phyloP scores from a whole-genome alignment of 805 yeast genomes.

The Hanseniaspora vineae region DNA sequence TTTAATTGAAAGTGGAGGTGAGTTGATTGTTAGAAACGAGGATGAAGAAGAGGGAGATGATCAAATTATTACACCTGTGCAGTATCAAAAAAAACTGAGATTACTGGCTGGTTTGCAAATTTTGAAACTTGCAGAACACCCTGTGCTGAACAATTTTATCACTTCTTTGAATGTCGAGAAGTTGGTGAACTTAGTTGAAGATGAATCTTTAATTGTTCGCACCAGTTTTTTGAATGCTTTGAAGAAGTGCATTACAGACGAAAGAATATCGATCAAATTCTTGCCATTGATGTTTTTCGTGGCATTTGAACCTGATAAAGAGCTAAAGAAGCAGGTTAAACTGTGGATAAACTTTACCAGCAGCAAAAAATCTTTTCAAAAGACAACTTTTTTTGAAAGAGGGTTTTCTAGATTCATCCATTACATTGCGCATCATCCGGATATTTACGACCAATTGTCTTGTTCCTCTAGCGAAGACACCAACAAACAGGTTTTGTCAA shows the following conservation, averaged over 20 bases:
- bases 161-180: conserved; percentile 38
- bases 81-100: conserved; percentile 48
- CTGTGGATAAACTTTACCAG: conserved; percentile 65
- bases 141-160: conserved; percentile 39
- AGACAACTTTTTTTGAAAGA: conserved; percentile 47
- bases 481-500: conserved; percentile 32
- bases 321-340: conserved; percentile 35
- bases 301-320: conserved; percentile 60
- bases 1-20: conserved; percentile 66
- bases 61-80: conserved; percentile 48
- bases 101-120: conserved; percentile 54
- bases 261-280: conserved; percentile 48
- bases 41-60: conserved; percentile 26
- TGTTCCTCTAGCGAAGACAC: conserved; percentile 22
- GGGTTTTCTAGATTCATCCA: conserved; percentile 56
- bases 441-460: conserved; percentile 39
- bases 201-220: conserved; percentile 49
- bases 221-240: conserved; percentile 34
- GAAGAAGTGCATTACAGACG: conserved; percentile 37
- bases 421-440: conserved; percentile 55
- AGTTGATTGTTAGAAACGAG: conserved; percentile 35
- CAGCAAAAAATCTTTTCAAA: conserved; percentile 18
- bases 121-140: conserved; percentile 48
- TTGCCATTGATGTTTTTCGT: conserved; percentile 55
- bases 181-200: conserved; percentile 51